phyloP scores from a whole-genome alignment of 371 early-diverging fungal species.

The Mortierella sp. region DNA sequence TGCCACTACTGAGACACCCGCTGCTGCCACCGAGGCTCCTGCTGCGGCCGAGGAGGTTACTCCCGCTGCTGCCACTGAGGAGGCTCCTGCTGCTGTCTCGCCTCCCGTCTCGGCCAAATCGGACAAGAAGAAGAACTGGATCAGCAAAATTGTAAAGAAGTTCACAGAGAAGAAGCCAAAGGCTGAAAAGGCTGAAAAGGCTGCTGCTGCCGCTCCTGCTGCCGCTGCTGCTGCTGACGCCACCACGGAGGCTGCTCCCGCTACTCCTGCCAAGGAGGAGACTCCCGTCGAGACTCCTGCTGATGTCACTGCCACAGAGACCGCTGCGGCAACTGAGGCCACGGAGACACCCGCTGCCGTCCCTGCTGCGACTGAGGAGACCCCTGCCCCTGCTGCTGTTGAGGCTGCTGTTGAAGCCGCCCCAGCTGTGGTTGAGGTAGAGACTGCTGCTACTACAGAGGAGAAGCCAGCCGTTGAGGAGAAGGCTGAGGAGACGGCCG shows the following conservation, averaged over 20 bases:
- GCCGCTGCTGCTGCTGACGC: neutral
- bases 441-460: constrained; percentile 15
- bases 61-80: constrained; percentile 29
- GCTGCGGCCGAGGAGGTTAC: constrained; percentile 23
- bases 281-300: constrained; percentile 16
- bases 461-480: constrained; percentile 20
- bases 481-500: constrained; percentile 7
- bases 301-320: constrained; percentile 8
- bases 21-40: constrained; percentile 13
- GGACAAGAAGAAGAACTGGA: constrained; percentile 50
- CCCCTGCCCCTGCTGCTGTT: constrained; percentile 9
- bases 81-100: constrained; percentile 15
- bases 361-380: too few species aligned
- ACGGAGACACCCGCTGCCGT: constrained; percentile 10
- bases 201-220: too few species aligned
- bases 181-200: constrained; percentile 25
- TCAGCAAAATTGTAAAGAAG: constrained; percentile 46
- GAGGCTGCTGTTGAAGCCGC: constrained; percentile 7
- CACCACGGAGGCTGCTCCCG: constrained; percentile 13
- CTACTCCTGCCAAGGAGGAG: constrained; percentile 10
- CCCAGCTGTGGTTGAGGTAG: neutral
- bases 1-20: neutral
- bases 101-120: constrained; percentile 17
- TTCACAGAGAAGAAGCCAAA: constrained; percentile 44
- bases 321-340: constrained; percentile 4